These are phyloP conservation scores for Trametes maxima DNA, from an alignment of 768 basidiomycete species.

Conservation along the genomic window DNA sequence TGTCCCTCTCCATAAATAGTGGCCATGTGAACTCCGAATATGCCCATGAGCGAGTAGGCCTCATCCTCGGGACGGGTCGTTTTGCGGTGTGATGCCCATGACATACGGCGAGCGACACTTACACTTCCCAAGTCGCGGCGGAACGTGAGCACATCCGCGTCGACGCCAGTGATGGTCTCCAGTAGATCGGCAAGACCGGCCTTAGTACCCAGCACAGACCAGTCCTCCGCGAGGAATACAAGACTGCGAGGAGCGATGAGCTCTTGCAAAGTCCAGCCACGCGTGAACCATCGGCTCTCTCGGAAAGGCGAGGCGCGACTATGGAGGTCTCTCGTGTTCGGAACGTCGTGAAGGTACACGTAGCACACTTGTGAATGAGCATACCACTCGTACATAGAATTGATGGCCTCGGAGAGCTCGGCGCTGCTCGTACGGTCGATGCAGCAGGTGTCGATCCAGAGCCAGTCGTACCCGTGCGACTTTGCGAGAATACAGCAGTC, in stretches of 20 bases:
- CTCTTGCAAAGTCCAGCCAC: conserved; percentile 20
- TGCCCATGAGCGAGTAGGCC: conserved; percentile 22
- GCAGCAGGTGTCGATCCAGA: conserved; percentile 22
- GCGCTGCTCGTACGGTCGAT: conserved; percentile 2
- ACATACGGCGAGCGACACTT: conserved; percentile 23
- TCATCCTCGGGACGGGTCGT: conserved; percentile 20
- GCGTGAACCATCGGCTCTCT: conserved; percentile 15
- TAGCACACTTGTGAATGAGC: conserved; percentile 13
- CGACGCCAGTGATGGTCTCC: conserved; percentile 16
- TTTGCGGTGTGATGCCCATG: conserved; percentile 16
- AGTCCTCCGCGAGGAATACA: conserved; percentile 15
- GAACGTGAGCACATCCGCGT: conserved; percentile 18
- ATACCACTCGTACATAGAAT: conserved; percentile 5
- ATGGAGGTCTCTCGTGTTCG: not conserved
- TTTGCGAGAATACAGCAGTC: conserved; percentile 17
- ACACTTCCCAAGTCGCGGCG: conserved; percentile 14
- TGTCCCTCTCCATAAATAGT: conserved; percentile 19
- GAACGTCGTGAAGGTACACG: conserved; percentile 17
- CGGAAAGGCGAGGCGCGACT: not conserved
- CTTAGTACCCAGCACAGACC: conserved; percentile 14
- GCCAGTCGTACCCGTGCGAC: conserved; percentile 18
- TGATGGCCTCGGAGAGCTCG: no score
- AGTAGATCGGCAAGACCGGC: conserved; percentile 12
- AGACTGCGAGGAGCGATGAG: conserved; percentile 17
- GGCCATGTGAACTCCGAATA: conserved; percentile 20